phyloP scores from a whole-genome alignment of 331 rosid genomes.

The Spiraea crenata region DNA sequence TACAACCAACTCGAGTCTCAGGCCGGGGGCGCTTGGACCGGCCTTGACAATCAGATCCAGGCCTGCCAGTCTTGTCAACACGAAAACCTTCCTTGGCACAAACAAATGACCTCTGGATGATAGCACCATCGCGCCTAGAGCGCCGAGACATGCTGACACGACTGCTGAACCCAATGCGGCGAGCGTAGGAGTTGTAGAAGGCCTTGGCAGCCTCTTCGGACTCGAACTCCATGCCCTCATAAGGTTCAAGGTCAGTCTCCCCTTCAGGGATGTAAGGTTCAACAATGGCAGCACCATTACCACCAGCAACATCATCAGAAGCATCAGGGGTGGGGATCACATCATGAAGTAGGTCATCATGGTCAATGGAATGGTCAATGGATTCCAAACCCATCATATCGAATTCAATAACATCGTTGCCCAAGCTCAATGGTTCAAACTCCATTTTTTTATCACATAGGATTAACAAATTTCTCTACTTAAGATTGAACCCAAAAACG shows the following conservation, averaged over 20 bases:
- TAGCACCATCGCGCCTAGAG: slow-evolving; percentile 57
- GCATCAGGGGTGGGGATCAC: not conserved
- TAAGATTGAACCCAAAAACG: not conserved
- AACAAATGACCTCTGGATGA: slow-evolving; percentile 60
- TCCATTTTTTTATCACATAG: slow-evolving; percentile 29
- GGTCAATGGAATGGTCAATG: slow-evolving; percentile 39
- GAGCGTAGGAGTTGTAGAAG: slow-evolving; percentile 59
- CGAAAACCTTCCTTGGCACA: slow-evolving; percentile 63
- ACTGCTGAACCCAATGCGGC: slow-evolving; percentile 53
- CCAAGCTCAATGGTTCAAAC: slow-evolving; percentile 43
- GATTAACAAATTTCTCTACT: not conserved
- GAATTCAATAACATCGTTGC: slow-evolving; percentile 45
- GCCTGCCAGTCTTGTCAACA: slow-evolving; percentile 39
- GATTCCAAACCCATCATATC: slow-evolving; percentile 53
- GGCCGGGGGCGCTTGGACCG: slow-evolving; percentile 51
- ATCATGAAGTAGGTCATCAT: slow-evolving; percentile 32
- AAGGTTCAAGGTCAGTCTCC: slow-evolving; percentile 49
- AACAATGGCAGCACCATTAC: not conserved
- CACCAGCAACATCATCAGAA: not conserved
- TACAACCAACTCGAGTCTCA: slow-evolving; percentile 61
- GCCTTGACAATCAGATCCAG: slow-evolving; percentile 25
- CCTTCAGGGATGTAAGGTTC: slow-evolving; percentile 31
- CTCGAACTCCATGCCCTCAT: slow-evolving; percentile 52
- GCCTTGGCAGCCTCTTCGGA: slow-evolving; percentile 68
- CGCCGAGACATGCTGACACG: slow-evolving; percentile 58